Base-by-base conservation (phyloP, 2,329 filamentous ascomycete species). In the Zasmidium cellare region DNA sequence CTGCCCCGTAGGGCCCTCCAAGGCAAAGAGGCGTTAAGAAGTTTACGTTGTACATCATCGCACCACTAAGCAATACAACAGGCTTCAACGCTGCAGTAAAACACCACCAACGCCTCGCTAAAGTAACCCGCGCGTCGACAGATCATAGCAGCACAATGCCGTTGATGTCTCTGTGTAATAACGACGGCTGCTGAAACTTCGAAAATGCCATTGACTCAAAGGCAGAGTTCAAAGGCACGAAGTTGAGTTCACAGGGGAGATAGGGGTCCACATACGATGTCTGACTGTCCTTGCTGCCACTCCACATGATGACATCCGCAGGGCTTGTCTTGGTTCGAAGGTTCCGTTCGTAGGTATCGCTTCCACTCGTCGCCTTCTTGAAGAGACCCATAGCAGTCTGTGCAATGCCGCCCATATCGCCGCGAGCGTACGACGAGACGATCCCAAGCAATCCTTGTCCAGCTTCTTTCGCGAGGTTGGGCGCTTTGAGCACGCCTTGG, bases 261-360 rank as follows among this genome's bases (percentile, higher is more conserved):
- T 35, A 47, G 51, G 67, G 72, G 62, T 71, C 64, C 69, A 87
- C 88, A 78, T 80, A 91, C 87, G 89, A 92, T 66, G 94, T 99
- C 77, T 97, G 94, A 61, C 88, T 86, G 72, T 99, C 94, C 77
- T 96, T 97, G 79, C 91, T 96, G 57, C 94, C 94, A 60, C 91
- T 96, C 89, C 92, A 96, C 90, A 97, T 96, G 72, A 99, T 86
- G 28, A 99, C 94, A 75, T 99, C 94, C 44, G 94, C 94, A 1
- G 92, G 88, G 55, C 89, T 94, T 16, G 94, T 97, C 79, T 96
- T 96, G 45, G 93, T 97, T 65, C 89, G 84, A 72, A 91, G 82
- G 62, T 92, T 90, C 73, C 86, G 87, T 76, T 96, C 84, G 75
- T 92, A 88, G 18, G 88, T 87, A 35, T 88, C 85, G 65, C 94